Evolutionary conservation across 345 rosid species (phyloP).

Genomic region (Arabis hirsuta): DNA sequence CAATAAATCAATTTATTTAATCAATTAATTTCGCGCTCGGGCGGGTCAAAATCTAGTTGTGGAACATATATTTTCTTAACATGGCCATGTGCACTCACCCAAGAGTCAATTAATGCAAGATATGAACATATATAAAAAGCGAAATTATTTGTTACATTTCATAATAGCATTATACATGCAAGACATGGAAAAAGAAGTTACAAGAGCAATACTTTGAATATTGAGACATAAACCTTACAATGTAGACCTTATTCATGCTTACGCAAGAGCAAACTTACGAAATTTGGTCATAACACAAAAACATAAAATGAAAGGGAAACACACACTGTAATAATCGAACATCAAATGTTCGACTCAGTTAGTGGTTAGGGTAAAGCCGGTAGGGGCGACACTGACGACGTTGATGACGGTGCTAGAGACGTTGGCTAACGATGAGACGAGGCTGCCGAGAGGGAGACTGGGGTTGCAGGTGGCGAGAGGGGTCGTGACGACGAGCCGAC

Average conservation of each 20-base stretch:
- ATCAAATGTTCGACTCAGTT: conserved; percentile 19
- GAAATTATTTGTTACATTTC: conserved; percentile 17
- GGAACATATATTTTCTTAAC: too few species aligned
- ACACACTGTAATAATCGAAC: background rate
- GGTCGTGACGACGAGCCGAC: conserved; percentile 56
- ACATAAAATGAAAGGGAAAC: conserved; percentile 22
- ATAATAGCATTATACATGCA: conserved; percentile 19
- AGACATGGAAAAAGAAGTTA: background rate
- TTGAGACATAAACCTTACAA: conserved; percentile 19
- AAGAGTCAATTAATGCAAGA: too few species aligned
- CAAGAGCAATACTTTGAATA: conserved; percentile 3
- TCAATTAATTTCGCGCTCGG: too few species aligned
- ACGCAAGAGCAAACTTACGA: conserved; percentile 14
- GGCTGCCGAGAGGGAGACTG: conserved; percentile 47
- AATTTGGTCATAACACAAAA: conserved; percentile 27
- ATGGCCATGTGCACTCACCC: too few species aligned
- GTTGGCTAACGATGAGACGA: conserved; percentile 50
- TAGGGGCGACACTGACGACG: conserved; percentile 48
- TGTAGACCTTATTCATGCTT: conserved; percentile 39
- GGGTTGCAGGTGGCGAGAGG: conserved; percentile 66
- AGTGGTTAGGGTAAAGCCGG: conserved; percentile 48
- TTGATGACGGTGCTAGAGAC: conserved; percentile 51
- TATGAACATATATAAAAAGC: background rate
- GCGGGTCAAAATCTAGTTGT: too few species aligned
- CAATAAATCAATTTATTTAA: too few species aligned